Evolutionary conservation across 2,329 filamentous ascomycete species (phyloP).

Genomic region (Aspergillus brasiliensis): DNA sequence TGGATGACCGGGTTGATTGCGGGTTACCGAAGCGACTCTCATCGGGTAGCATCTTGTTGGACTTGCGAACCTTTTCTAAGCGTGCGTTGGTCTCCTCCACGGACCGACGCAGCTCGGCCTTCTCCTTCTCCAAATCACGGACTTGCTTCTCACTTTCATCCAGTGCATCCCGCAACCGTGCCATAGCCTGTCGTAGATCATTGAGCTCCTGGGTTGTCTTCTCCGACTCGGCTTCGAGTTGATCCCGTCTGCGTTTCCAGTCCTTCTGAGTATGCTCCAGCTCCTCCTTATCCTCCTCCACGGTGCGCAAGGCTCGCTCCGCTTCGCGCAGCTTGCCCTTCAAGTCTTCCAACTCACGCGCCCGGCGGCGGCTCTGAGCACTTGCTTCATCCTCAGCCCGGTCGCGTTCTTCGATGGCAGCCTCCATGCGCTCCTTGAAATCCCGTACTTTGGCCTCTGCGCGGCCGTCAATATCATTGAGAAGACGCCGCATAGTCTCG

Average conservation of each 20-base stretch:
- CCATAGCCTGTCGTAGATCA: slow-evolving; percentile 76
- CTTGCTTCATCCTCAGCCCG: slow-evolving; percentile 88
- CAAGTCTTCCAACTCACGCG: slow-evolving; percentile 84
- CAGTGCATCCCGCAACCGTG: slow-evolving; percentile 74
- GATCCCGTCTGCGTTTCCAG: slow-evolving; percentile 71
- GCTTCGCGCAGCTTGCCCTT: slow-evolving; percentile 77
- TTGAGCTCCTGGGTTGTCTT: slow-evolving; percentile 71
- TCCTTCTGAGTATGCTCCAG: slow-evolving; percentile 73
- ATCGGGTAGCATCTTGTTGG: slow-evolving; percentile 62
- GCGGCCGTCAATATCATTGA: slow-evolving; percentile 82
- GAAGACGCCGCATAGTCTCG: slow-evolving; percentile 88
- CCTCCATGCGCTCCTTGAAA: slow-evolving; percentile 84
- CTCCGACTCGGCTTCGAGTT: slow-evolving; percentile 71
- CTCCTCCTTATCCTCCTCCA: slow-evolving; percentile 75
- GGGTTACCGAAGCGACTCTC: slow-evolving; percentile 54
- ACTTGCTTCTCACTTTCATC: slow-evolving; percentile 86
- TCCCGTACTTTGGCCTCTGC: slow-evolving; percentile 82
- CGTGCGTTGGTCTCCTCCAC: slow-evolving; percentile 76
- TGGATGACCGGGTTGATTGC: slow-evolving; percentile 60
- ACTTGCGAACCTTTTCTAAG: slow-evolving; percentile 77
- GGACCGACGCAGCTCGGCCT: slow-evolving; percentile 70
- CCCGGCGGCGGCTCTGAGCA: slow-evolving; percentile 71
- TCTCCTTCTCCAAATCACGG: slow-evolving; percentile 80
- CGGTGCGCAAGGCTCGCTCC: slow-evolving; percentile 72
- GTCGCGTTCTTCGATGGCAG: slow-evolving; percentile 91